Base-by-base conservation (phyloP, 139 green algal genomes). In the Ulvella scutata region DNA sequence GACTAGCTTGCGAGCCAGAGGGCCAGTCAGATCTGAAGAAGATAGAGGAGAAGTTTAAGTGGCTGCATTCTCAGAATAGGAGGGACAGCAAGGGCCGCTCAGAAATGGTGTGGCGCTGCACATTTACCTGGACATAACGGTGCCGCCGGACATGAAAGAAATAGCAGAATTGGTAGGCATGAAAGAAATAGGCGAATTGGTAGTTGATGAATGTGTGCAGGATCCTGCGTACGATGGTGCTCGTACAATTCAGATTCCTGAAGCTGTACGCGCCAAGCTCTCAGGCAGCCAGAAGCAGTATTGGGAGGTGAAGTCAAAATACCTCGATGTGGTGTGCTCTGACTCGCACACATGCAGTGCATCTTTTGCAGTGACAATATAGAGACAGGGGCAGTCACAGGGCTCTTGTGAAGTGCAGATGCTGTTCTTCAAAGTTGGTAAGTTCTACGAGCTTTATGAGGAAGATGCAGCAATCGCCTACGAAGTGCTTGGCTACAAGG, bases 371-470 rank as follows among this genome's bases (percentile, higher is more conserved):
- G n/a, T n/a, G n/a, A n/a, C n/a, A n/a, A n/a, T n/a, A n/a, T n/a
- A n/a, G n/a, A n/a, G n/a, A n/a, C n/a, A n/a, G n/a, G n/a, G n/a
- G n/a, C n/a, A n/a, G n/a, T n/a, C n/a, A n/a, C n/a, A n/a, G n/a
- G n/a, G n/a, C n/a, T n/a, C n/a, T n/a, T n/a, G n/a, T n/a, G n/a
- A n/a, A n/a, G n/a, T n/a, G n/a, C n/a, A n/a, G n/a, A 67, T 67
- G 6, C 20, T 67, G 9, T 67, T 67, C 51, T 67, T 67, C 51
- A 67, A 67, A 67, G 51, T 67, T n/a, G 51, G 51, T 9, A 67
- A n/a, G 4, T 67, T 67, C 51, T 67, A 67, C 51, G 51, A 67
- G 17, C 51, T 67, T n/a, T 67, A 67, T 67, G 51, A 67, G 51
- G 51, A 67, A 9, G 51, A 67, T 67, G 51, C 51, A 67, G n/a